phyloP scores from a whole-genome alignment of 306 rosid genomes.

The Boehmeria nivea region DNA sequence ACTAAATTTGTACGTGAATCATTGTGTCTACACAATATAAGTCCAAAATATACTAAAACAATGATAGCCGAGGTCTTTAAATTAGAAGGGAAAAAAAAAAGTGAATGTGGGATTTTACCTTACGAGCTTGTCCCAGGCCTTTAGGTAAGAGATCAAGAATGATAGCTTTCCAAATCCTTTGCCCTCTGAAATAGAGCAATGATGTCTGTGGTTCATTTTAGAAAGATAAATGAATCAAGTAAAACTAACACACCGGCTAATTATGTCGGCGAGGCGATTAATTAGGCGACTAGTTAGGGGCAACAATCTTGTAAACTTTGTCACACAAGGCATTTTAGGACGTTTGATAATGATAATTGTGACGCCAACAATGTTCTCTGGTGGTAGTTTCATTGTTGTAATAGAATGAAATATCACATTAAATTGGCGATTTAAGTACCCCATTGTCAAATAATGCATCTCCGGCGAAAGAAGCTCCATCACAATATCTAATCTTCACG shows the following conservation, averaged over 20 bases:
- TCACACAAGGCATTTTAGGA: too few relatives aligned
- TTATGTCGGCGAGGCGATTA: background rate
- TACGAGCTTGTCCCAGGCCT: constrained; percentile 65
- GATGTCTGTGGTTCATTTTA: constrained; percentile 56
- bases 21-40: too few relatives aligned
- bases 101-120: constrained; percentile 47
- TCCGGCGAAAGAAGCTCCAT: constrained; percentile 93
- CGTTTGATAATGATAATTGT: too few relatives aligned
- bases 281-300: background rate
- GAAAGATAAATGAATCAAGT: constrained; percentile 14
- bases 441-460: constrained; percentile 49
- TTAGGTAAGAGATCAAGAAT: constrained; percentile 77
- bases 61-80: background rate
- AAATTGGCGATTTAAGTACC: constrained; percentile 40
- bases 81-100: too few relatives aligned
- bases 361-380: background rate
- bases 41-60: background rate
- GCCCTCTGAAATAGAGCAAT: constrained; percentile 85
- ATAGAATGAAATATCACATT: background rate
- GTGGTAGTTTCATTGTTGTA: background rate
- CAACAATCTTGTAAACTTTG: background rate
- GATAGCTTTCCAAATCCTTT: constrained; percentile 92
- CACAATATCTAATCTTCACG: constrained; percentile 90
- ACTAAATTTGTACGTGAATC: too few relatives aligned
- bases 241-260: background rate